Evolutionary conservation across 2,329 filamentous ascomycete genomes (phyloP).

Genomic region (Ophiocordyceps camponoti-saundersi): DNA sequence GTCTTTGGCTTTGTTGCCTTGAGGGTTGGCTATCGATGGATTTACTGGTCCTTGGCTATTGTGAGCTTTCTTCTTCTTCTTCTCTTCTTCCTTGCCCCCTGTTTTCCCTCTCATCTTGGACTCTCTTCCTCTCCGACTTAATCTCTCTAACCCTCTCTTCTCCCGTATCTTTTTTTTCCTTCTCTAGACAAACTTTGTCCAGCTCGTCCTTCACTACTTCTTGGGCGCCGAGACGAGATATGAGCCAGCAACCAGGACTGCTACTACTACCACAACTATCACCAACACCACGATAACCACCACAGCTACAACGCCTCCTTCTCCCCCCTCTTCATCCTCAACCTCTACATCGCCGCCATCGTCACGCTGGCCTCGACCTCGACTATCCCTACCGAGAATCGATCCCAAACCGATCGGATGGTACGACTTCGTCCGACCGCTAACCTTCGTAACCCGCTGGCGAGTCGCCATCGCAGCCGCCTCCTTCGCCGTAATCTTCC

Average conservation of each 20-base stretch:
- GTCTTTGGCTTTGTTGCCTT: conserved; percentile 28
- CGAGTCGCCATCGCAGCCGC: conserved; percentile 18
- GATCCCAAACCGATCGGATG: conserved; percentile 3
- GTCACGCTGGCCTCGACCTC: conserved; percentile 1
- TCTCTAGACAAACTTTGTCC: conserved; percentile 3
- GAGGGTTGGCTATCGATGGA: conserved; percentile 37
- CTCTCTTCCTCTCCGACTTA: no score
- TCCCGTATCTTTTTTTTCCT: no score
- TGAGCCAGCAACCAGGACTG: neutral
- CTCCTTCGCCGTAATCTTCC: conserved; percentile 39
- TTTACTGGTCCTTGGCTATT: conserved; percentile 40
- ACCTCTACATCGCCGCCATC: no score
- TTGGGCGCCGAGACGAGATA: conserved; percentile 7
- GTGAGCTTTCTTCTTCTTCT: conserved; percentile 9
- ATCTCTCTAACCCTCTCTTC: no score
- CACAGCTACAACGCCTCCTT: no score
- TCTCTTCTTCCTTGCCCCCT: neutral
- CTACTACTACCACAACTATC: neutral
- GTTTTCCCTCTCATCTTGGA: neutral
- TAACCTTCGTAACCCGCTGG: neutral
- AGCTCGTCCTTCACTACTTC: conserved; percentile 5
- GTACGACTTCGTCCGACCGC: conserved; percentile 5
- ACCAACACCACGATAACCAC: no score
- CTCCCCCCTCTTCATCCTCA: no score
- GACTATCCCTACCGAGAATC: no score